Percentiles rank a stretch among this genome's conserved stretches.
Conservation (phyloP, 2,329 filamentous ascomycete species). For the Claviceps paspali region DNA sequence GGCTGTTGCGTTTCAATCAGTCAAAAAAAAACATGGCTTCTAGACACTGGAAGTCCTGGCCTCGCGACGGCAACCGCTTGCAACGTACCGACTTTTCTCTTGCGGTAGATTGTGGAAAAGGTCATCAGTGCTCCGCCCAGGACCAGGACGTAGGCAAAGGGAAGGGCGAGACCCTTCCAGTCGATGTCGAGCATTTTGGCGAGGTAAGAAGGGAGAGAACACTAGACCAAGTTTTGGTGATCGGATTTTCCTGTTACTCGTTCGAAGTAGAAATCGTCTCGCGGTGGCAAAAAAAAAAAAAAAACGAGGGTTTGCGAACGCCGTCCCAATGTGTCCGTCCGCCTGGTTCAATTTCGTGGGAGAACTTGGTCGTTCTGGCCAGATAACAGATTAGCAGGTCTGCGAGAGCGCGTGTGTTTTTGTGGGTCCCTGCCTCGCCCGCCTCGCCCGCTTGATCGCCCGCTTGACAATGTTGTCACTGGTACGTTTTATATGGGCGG, state of each 20-base stretch:
- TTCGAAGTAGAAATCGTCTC: too few relatives aligned
- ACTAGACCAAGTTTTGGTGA: neutral
- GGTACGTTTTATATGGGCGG: conserved; percentile 1
- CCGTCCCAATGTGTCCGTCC: too few relatives aligned
- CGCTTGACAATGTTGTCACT: neutral
- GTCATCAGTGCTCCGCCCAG: conserved; percentile 78
- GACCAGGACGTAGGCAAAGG: conserved; percentile 78
- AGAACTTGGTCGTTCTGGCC: conserved; percentile 6
- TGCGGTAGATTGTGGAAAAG: conserved; percentile 86
- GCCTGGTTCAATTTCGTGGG: too few relatives aligned
- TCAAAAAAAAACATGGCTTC: too few relatives aligned
- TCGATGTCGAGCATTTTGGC: conserved; percentile 29
- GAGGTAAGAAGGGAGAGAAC: neutral
- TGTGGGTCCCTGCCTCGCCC: neutral
- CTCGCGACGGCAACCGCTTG: too few relatives aligned
- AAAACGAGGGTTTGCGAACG: too few relatives aligned
- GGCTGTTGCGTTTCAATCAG: conserved; percentile 27
- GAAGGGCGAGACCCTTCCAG: conserved; percentile 75
- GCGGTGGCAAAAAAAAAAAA: neutral
- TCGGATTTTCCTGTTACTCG: neutral
- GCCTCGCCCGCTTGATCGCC: too few relatives aligned
- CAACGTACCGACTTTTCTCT: conserved; percentile 66
- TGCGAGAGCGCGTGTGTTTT: neutral
- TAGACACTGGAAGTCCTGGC: neutral
- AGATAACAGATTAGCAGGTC: conserved; percentile 6